Percentiles rank a stretch among this genome's conserved stretches.
Evolutionary conservation across 768 basidiomycete species (phyloP).

Genomic region (Dictyophora rubrovolvata): DNA sequence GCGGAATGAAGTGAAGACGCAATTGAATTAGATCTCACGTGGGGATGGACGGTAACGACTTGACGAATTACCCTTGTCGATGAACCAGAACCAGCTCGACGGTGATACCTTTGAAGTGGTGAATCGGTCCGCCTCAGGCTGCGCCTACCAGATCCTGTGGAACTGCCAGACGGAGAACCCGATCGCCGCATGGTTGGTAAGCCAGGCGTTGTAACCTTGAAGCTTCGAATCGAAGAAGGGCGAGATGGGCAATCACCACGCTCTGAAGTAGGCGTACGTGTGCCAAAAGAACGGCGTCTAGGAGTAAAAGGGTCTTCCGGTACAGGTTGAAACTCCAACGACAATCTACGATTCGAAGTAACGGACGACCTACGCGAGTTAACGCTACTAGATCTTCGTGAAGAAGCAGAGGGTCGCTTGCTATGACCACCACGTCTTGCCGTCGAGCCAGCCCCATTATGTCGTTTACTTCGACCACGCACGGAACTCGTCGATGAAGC

Average conservation of each 20-base stretch:
- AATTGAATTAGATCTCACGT: constrained; percentile 65
- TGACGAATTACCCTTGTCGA: constrained; percentile 75
- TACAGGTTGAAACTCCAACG: constrained; percentile 45
- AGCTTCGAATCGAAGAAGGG: constrained; percentile 79
- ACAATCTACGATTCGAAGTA: constrained; percentile 33
- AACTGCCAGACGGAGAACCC: constrained; percentile 70
- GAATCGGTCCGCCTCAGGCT: constrained; percentile 51
- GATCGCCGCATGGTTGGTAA: constrained; percentile 30
- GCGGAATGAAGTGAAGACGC: constrained; percentile 72
- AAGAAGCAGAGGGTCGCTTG: constrained; percentile 66
- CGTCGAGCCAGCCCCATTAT: constrained; percentile 29
- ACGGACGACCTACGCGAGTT: constrained; percentile 63
- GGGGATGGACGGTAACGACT: constrained; percentile 37
- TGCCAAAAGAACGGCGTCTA: constrained; percentile 63
- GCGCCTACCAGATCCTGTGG: constrained; percentile 50
- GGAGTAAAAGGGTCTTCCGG: constrained; percentile 32
- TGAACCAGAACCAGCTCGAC: constrained; percentile 69
- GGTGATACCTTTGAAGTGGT: constrained; percentile 63
- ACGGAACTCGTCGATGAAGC: constrained; percentile 21
- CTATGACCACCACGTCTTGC: constrained; percentile 30
- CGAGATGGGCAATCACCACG: constrained; percentile 67
- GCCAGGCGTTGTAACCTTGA: constrained; percentile 34
- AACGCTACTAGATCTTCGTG: constrained; percentile 82
- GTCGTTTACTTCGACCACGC: constrained; percentile 36
- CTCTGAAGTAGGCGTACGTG: constrained; percentile 83